Evolutionary conservation across 805 yeast genomes (phyloP).

Genomic region (Wickerhamomyces xylosicus): DNA sequence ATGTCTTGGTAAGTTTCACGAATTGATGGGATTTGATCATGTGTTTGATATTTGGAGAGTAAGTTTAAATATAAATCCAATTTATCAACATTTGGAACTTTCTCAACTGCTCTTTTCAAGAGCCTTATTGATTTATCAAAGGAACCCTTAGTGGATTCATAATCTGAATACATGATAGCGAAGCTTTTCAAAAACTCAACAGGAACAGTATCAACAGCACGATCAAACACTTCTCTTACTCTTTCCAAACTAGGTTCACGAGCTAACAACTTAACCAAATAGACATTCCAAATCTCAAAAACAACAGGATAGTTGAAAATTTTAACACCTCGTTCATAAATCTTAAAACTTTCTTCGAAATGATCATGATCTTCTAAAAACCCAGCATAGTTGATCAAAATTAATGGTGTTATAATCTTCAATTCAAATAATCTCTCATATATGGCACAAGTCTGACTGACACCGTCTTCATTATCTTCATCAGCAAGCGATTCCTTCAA

Average conservation of each 20-base stretch:
- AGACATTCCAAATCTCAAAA: slow-evolving; percentile 64
- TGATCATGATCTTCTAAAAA: slow-evolving; percentile 39
- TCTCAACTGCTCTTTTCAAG: slow-evolving; percentile 30
- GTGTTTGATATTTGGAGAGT: slow-evolving; percentile 28
- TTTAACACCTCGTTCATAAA: slow-evolving; percentile 61
- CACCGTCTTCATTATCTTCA: not conserved
- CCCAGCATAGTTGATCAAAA: slow-evolving; percentile 55
- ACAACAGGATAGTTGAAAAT: slow-evolving; percentile 50
- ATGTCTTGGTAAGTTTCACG: slow-evolving; percentile 45
- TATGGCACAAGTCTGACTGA: slow-evolving; percentile 26
- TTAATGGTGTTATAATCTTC: slow-evolving; percentile 60
- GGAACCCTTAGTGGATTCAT: slow-evolving; percentile 49
- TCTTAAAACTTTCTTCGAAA: slow-evolving; percentile 40
- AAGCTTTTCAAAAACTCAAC: slow-evolving; percentile 35
- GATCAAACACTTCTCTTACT: slow-evolving; percentile 67
- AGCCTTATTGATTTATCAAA: slow-evolving; percentile 38
- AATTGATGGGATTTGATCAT: slow-evolving; percentile 31
- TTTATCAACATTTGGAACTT: slow-evolving; percentile 21
- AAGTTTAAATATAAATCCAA: slow-evolving; percentile 33
- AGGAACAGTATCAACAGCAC: slow-evolving; percentile 46
- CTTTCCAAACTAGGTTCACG: slow-evolving; percentile 33
- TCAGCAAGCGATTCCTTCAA: slow-evolving; percentile 46
- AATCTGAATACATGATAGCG: slow-evolving; percentile 44
- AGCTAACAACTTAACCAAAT: slow-evolving; percentile 41
- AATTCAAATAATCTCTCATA: slow-evolving; percentile 47